Percentiles rank a stretch among this genome's conserved stretches.
Conservation (phyloP, 2,329 filamentous ascomycete species). For the Colletotrichum liaoningense region DNA sequence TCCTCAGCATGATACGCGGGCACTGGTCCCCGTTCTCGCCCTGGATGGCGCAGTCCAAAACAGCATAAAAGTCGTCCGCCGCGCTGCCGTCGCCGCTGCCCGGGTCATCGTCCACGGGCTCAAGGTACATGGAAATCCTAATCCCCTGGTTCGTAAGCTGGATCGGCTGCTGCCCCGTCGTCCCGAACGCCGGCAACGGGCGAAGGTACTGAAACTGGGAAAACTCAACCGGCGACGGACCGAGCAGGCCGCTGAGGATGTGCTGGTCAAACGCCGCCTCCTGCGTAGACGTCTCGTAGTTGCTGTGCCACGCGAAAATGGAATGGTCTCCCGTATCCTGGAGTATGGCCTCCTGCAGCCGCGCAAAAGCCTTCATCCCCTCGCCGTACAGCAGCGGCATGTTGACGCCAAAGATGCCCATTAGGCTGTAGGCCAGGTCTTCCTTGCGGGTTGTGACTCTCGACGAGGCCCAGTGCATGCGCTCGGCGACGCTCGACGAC, state of each 20-base stretch:
- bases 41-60: neutral
- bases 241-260: neutral
- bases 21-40: neutral
- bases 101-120: neutral
- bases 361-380: conserved; percentile 38
- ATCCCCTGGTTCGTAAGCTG: conserved; percentile 1
- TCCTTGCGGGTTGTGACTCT: conserved; percentile 39
- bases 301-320: conserved; percentile 11
- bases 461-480: conserved; percentile 43
- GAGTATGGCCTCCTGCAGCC: conserved; percentile 42
- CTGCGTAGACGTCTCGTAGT: neutral
- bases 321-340: conserved; percentile 3
- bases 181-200: neutral
- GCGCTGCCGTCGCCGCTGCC: neutral
- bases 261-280: neutral
- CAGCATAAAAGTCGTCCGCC: neutral
- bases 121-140: neutral
- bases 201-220: neutral
- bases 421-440: conserved; percentile 42
- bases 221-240: neutral
- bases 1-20: neutral
- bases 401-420: conserved; percentile 43
- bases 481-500: conserved; percentile 39
- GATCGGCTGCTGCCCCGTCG: conserved; percentile 3
- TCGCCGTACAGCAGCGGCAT: conserved; percentile 45